phyloP scores from a whole-genome alignment of 106 monocot genomes.

The Acanthochlamys bracteata region DNA sequence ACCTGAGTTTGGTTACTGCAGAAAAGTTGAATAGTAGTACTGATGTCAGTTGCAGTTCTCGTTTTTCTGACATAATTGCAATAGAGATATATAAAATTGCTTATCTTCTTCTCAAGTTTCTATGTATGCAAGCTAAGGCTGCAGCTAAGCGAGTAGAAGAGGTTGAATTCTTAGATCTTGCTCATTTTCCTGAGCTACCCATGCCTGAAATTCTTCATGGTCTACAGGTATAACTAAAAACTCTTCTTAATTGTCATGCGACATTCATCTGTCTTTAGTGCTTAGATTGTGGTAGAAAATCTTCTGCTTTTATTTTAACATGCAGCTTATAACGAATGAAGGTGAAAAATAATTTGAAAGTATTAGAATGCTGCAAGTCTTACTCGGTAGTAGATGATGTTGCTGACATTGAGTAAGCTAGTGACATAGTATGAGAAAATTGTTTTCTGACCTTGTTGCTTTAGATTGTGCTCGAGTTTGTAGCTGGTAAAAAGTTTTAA shows the following conservation, averaged over 20 bases:
- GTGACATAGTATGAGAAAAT: too few relatives aligned
- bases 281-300: not conserved
- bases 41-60: conserved; percentile 19
- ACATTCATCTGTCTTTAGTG: not conserved
- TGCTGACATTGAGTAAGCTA: too few relatives aligned
- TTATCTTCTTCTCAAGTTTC: conserved; percentile 62
- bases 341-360: too few relatives aligned
- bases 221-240: conserved; percentile 50
- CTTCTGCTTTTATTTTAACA: too few relatives aligned
- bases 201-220: conserved; percentile 88
- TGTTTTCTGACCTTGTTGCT: too few relatives aligned
- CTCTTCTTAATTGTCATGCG: too few relatives aligned
- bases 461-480: too few relatives aligned
- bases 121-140: conserved; percentile 71
- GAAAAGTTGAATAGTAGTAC: conserved; percentile 23
- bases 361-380: too few relatives aligned
- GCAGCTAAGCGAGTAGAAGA: conserved; percentile 74
- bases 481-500: too few relatives aligned
- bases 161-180: conserved; percentile 63
- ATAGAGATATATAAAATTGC: conserved; percentile 68
- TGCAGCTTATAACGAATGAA: too few relatives aligned
- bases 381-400: too few relatives aligned
- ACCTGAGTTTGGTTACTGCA: conserved; percentile 13
- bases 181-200: conserved; percentile 84
- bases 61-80: conserved; percentile 55